phyloP scores from a whole-genome alignment of 129 eudicot genomes.

The Flaveria robusta region DNA sequence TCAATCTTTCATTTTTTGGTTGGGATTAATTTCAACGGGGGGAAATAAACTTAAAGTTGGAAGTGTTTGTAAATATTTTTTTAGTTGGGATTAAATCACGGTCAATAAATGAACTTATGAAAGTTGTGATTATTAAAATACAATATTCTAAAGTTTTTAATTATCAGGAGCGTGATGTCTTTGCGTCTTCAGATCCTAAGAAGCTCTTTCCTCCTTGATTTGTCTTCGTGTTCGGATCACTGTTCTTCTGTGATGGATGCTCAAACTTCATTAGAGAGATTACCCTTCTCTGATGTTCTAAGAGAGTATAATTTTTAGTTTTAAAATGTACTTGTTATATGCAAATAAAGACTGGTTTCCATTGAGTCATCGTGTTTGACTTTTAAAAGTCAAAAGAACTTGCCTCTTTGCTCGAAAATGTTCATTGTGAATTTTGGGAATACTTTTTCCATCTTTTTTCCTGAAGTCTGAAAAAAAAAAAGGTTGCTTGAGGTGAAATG shows the following conservation, averaged over 20 bases:
- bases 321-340: background rate
- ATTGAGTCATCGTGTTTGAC: constrained; percentile 4
- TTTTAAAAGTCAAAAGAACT: background rate
- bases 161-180: constrained; percentile 35
- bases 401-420: background rate
- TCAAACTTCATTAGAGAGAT: constrained; percentile 51
- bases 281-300: constrained; percentile 61
- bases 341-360: background rate
- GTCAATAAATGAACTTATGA: no score
- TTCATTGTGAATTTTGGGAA: background rate
- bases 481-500: background rate
- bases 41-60: no score
- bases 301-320: background rate
- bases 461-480: background rate
- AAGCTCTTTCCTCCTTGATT: constrained; percentile 55
- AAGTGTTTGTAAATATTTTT: no score
- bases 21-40: no score
- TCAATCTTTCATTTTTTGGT: no score
- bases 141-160: background rate
- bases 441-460: background rate
- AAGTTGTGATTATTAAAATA: no score
- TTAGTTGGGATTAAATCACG: no score
- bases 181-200: constrained; percentile 58
- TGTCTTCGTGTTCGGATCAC: constrained; percentile 41
- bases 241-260: constrained; percentile 37